Percentiles rank a stretch among this genome's conserved stretches.
Evolutionary conservation across 2,329 filamentous ascomycete genomes (phyloP).

Genomic region (Cryphonectria radicalis): DNA sequence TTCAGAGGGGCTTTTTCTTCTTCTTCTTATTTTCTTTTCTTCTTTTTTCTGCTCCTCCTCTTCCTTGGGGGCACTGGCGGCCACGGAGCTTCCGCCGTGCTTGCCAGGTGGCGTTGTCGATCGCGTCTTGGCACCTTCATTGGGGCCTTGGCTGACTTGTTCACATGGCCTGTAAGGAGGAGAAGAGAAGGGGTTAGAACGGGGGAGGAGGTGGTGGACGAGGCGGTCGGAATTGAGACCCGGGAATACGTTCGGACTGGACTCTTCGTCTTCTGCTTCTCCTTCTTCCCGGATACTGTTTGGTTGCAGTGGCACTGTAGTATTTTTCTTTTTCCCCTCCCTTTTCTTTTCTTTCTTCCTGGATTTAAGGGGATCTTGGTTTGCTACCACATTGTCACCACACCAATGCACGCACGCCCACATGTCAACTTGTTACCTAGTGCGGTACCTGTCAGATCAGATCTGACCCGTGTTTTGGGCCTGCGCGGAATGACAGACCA

Average conservation of each 20-base stretch:
- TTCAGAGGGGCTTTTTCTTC: not conserved
- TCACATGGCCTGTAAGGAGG: not conserved
- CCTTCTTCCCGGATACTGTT: too few relatives aligned
- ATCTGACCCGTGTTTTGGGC: not conserved
- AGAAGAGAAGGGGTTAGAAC: not conserved
- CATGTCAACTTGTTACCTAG: not conserved
- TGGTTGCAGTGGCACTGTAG: not conserved
- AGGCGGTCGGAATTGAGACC: not conserved
- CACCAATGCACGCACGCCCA: not conserved
- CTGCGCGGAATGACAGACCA: not conserved
- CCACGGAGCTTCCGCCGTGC: not conserved
- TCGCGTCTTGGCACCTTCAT: conserved; percentile 1
- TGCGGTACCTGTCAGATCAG: not conserved
- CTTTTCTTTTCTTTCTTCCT: not conserved
- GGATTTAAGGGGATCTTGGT: not conserved
- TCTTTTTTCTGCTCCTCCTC: not conserved
- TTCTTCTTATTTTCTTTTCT: not conserved
- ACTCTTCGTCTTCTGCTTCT: not conserved
- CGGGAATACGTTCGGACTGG: not conserved
- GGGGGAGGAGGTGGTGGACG: not conserved
- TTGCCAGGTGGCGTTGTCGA: not conserved
- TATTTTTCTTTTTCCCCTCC: not conserved
- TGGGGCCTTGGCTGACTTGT: not conserved
- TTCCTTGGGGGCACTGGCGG: not conserved
- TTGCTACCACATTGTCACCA: not conserved